Evolutionary conservation across 1,284 basidiomycete genomes (phyloP), one percentile per base, ranked within the genome.

Genomic region (Puccinia horiana): DNA sequence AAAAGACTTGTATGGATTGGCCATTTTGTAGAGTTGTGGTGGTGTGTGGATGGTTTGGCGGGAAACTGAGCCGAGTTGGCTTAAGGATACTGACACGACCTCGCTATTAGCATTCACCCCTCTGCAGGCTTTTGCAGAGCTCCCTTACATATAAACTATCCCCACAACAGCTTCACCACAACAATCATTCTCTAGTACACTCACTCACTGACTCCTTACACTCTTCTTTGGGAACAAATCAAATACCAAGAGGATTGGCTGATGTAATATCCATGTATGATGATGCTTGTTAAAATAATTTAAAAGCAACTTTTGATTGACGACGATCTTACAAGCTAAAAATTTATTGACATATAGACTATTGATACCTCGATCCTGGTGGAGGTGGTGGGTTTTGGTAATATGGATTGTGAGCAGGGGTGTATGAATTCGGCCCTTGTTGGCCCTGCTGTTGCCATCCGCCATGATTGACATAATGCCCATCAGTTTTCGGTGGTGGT

Each of bases 1-100:
- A 52, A 52, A 52, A 52, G 20, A 70, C 69, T 42, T 70, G 37
- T 70, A 70, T 26, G 69, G 69, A 49, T 70, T 70, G 0, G 69
- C 40, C 69, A 70, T 70, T n/a, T 18, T 42, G 40, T 44, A 12
- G 23, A 12, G 26, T 37, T 20, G 67, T 26, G 40, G 26, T 23
- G 35, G 3, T 32, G 11, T 9, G 61, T 12, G 26, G 26, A 29
- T 6, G 2, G 26, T 4, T 29, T 63, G 61, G 5, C 5, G 61
- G 20, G 14, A 4, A n/a, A 29, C 3, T 63, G 61, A 2, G 26
- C 4, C 4, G 4, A 4, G 8, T 52, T 52, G 8, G n/a, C n/a
- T n/a, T n/a, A n/a, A n/a, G n/a, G n/a, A n/a, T n/a, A n/a, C n/a
- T n/a, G 42, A 44, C 6, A 16, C 6, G 42, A 8, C 42, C 42